A percentile compares a stretch with the other conserved stretches of the same genome.
These are phyloP conservation scores for Hymenoscyphus repandus DNA, from an alignment of 2,329 filamentous ascomycete genomes.

Conservation along the genomic window DNA sequence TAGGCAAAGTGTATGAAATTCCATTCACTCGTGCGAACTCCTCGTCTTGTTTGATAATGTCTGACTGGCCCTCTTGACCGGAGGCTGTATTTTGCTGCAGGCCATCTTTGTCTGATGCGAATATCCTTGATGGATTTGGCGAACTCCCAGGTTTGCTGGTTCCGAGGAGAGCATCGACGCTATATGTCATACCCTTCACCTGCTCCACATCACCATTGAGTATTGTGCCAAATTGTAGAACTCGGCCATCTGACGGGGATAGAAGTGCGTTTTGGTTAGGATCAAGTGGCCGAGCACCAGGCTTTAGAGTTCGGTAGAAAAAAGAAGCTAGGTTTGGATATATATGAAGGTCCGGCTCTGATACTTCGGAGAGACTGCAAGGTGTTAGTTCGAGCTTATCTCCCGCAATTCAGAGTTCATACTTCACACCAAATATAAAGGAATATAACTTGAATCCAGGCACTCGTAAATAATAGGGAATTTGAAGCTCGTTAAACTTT, in stretches of 20 bases:
- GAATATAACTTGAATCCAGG: slow-evolving; percentile 72
- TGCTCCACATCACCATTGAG: slow-evolving; percentile 94
- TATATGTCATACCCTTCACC: slow-evolving; percentile 98
- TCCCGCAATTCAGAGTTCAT: slow-evolving; percentile 15
- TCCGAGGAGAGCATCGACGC: slow-evolving; percentile 84
- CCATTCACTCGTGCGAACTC: slow-evolving; percentile 94
- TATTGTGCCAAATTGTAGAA: slow-evolving; percentile 89
- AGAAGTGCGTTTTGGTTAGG: slow-evolving; percentile 73
- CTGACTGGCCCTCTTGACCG: slow-evolving; percentile 40
- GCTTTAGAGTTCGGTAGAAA: slow-evolving; percentile 93
- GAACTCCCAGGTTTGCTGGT: slow-evolving; percentile 47
- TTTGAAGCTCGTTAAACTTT: slow-evolving; percentile 65
- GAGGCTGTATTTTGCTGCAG: slow-evolving; percentile 25
- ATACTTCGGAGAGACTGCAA: slow-evolving; percentile 70
- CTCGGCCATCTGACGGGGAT: slow-evolving; percentile 82
- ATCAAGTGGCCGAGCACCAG: slow-evolving; percentile 79
- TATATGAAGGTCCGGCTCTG: slow-evolving; percentile 78
- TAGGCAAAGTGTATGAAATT: slow-evolving; percentile 89
- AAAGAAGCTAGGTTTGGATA: slow-evolving; percentile 94
- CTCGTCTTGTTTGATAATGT: slow-evolving; percentile 72
- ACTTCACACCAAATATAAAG: slow-evolving; percentile 68
- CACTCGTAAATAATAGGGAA: slow-evolving; percentile 65
- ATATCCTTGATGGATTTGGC: slow-evolving; percentile 41
- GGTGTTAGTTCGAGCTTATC: background rate
- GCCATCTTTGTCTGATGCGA: slow-evolving; percentile 25